Evolutionary conservation across 108 stramenopile species (phyloP), one percentile per base, ranked within the genome.

Genomic region (Skeletonema grethae): DNA sequence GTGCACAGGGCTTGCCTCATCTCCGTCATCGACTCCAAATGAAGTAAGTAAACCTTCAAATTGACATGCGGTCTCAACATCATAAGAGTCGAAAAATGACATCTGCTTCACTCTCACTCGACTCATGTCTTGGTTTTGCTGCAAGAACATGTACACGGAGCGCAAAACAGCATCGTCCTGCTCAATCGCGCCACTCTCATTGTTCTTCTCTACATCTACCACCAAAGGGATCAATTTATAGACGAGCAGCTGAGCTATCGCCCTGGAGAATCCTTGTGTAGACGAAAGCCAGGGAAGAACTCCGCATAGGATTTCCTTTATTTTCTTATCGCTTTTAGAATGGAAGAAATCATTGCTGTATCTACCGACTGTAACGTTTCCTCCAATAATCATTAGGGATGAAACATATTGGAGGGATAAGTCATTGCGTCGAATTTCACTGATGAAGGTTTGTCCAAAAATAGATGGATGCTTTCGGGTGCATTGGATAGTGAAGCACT

Each of bases 221-320:
- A 86, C 87, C 24, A 87, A 61, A 24, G 95, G 95, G 28, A 93
- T 88, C 15, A 94, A 55, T 16, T 78, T 67, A 67, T 90, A 76
- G 2, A 84, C 85, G 2, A 96, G 72, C 10, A 94, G 62, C 66
- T 96, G 95, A 34, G 95, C 92, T 38, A 94, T 93, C 8, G 89
- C 95, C 35, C 94, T 67, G 31, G 84, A 85, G 57, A 92, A 92
- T 6, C 94, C 92, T 80, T 96, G 95, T 0, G 95, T 96, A 30
- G 85, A 86, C 24, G 88, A 86, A 30, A 96, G 65, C 95, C 95
- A 96, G 6, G 95, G 95, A 58, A 91, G 68, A 1, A 81, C 81
- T 12, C 85, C 91, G 32, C 85, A 83, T 9, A 96, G 63, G 5
- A 93, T 72, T 58, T 88, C 83, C 58, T 83, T 70, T 18, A 91